A percentile compares a stretch with the other conserved stretches of the same genome.
Conservation (phyloP, 1,139 yeast species). For the Sugiyamaella paludigena region DNA sequence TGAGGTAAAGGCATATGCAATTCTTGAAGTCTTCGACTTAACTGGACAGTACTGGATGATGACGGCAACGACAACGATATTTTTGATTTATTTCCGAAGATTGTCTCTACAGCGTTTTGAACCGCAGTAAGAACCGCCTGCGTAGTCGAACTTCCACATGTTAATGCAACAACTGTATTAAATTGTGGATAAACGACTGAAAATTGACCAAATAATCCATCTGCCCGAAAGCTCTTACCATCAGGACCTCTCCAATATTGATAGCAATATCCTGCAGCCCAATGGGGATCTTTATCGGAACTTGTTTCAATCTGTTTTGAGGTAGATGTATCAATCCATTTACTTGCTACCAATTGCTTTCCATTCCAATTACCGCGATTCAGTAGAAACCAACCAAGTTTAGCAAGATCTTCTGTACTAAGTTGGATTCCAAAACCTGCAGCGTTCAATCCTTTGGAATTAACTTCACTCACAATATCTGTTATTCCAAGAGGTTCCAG, state of each 20-base stretch:
- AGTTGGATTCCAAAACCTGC: conserved; percentile 21
- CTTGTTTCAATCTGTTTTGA: conserved; percentile 13
- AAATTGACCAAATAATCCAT: conserved; percentile 21
- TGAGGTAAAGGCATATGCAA: conserved; percentile 4
- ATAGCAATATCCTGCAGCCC: conserved; percentile 19
- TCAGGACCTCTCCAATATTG: conserved; percentile 18
- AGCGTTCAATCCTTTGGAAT: conserved; percentile 13
- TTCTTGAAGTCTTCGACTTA: conserved; percentile 4
- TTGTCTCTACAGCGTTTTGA: not conserved
- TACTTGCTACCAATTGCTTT: conserved; percentile 16
- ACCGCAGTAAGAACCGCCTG: conserved; percentile 8
- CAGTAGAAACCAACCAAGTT: conserved; percentile 17
- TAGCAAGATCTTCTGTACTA: conserved; percentile 18
- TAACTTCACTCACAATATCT: conserved; percentile 9
- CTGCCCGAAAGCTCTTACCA: conserved; percentile 17
- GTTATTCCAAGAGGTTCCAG: conserved; percentile 20
- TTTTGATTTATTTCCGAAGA: not conserved
- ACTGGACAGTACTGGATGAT: no score
- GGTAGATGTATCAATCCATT: conserved; percentile 16
- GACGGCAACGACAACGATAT: not conserved
- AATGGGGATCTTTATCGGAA: conserved; percentile 5
- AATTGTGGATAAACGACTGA: conserved; percentile 16
- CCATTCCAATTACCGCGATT: conserved; percentile 20
- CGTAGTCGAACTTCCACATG: conserved; percentile 14
- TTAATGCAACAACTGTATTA: conserved; percentile 18